Base-by-base conservation (phyloP, 192 early-diverging fungal genomes). In the Gigaspora rosea region DNA sequence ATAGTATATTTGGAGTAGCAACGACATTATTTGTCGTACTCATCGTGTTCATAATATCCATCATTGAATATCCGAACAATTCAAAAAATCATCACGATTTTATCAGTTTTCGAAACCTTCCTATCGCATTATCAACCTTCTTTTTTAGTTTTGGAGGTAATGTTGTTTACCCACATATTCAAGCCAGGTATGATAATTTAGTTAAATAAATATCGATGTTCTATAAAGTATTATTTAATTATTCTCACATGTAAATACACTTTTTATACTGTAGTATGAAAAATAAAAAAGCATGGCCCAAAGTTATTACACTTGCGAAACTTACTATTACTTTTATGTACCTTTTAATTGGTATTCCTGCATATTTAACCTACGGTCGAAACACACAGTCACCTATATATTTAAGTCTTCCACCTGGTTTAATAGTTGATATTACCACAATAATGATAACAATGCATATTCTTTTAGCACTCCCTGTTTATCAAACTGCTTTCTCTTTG, bases 101-200 rank as follows among this genome's bases (percentile, higher is more conserved):
- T 57, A 87, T 81, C 48, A 82, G 85, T n/a, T 81, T 79, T 66
- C 52, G 82, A 46, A 85, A 86, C 67, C 85, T 93, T 62, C 90
- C 91, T 4, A 78, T 87, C 18, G 87, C 91, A 3, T 65, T 93
- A 3, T 87, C 87, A 16, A 89, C 89, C 9, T 86, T 93, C 52
- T 86, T 82, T 20, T 92, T 92, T 69, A 88, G 86, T 36, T 93
- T 89, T 52, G 85, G 88, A 41, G 92, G 92, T 27, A 93, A 92
- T 78, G 87, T 89, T 48, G 88, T 92, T 33, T 93, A 90, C 77
- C 86, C 90, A 51, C 88, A 93, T 65, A 87, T 92, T 9, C 89
- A 93, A 77, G 82, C 84, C 3, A 85, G 75, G 75, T 76, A 76
- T 12, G 8, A 10, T 9, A 51, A 47, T 6, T 33, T n/a, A 56